Percentiles rank a stretch among this genome's conserved stretches.
Conservation (phyloP, 2,329 filamentous ascomycete species). For the Aureobasidium mangrovei region DNA sequence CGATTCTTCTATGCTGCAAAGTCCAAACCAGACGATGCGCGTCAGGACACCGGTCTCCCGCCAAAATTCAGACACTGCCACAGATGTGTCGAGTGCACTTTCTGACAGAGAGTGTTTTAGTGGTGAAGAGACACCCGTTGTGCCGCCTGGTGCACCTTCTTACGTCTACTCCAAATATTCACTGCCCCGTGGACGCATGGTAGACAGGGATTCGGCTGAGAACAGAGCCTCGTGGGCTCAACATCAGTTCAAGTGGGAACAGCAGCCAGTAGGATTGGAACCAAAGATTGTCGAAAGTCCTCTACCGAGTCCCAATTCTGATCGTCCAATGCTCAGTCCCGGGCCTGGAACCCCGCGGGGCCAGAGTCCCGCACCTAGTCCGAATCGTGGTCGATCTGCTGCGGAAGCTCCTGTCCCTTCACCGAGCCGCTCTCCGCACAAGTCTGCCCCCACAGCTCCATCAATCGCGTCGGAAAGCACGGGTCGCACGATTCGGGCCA, state of each 20-base stretch:
- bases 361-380: slow-evolving; percentile 14
- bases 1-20: neutral
- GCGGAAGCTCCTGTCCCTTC: slow-evolving; percentile 21
- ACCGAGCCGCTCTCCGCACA: slow-evolving; percentile 8
- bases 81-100: slow-evolving; percentile 3
- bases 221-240: slow-evolving; percentile 43
- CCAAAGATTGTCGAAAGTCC: slow-evolving; percentile 3
- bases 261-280: slow-evolving; percentile 14
- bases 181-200: slow-evolving; percentile 70
- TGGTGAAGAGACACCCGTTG: slow-evolving; percentile 14
- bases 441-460: slow-evolving; percentile 22
- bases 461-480: slow-evolving; percentile 30
- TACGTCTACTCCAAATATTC: slow-evolving; percentile 82
- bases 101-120: slow-evolving; percentile 13
- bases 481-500: slow-evolving; percentile 35
- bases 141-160: slow-evolving; percentile 51
- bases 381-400: slow-evolving; percentile 22
- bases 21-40: neutral
- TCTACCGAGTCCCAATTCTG: neutral
- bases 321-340: slow-evolving; percentile 3
- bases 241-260: slow-evolving; percentile 54
- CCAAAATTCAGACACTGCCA: slow-evolving; percentile 32
- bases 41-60: slow-evolving; percentile 23
- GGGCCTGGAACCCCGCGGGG: neutral
- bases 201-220: slow-evolving; percentile 59